phyloP scores from a whole-genome alignment of 192 early-diverging fungal genomes.

The Linderina pennispora region DNA sequence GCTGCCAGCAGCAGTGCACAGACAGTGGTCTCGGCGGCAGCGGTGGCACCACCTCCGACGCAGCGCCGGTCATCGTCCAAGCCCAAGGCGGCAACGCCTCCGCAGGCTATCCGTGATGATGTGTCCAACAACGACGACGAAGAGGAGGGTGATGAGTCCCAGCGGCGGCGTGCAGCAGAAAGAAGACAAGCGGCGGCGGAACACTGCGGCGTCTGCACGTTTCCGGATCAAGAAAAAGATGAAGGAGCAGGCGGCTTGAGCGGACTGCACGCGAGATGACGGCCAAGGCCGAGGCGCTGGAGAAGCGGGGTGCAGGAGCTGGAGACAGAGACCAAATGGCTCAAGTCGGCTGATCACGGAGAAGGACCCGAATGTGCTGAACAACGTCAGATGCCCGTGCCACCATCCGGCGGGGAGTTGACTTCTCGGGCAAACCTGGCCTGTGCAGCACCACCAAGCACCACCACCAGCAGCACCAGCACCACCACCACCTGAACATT shows the following conservation, averaged over 20 bases:
- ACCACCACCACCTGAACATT: slow-evolving; percentile 16
- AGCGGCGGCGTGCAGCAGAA: slow-evolving; percentile 43
- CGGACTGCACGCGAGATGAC: slow-evolving; percentile 72
- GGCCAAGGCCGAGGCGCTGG: slow-evolving; percentile 61
- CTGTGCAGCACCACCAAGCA: not conserved
- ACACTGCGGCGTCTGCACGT: slow-evolving; percentile 91
- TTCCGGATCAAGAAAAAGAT: slow-evolving; percentile 95
- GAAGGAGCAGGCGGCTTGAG: slow-evolving; percentile 79
- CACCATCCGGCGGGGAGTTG: slow-evolving; percentile 40
- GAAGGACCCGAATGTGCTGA: slow-evolving; percentile 51
- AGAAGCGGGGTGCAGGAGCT: slow-evolving; percentile 72
- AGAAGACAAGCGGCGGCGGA: slow-evolving; percentile 88
- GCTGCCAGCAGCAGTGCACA: slow-evolving; percentile 3
- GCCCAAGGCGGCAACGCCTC: not conserved
- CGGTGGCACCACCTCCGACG: not conserved
- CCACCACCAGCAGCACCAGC: slow-evolving; percentile 11
- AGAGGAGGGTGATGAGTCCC: slow-evolving; percentile 2
- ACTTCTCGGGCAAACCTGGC: slow-evolving; percentile 3
- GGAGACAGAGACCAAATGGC: slow-evolving; percentile 88
- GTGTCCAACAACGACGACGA: slow-evolving; percentile 1
- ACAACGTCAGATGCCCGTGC: slow-evolving; percentile 36
- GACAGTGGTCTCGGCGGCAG: not conserved
- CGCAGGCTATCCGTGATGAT: slow-evolving; percentile 1
- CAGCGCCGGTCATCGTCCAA: not conserved
- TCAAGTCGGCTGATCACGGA: slow-evolving; percentile 78